These are phyloP conservation scores for Lepidopterella palustris DNA, from an alignment of 495 filamentous ascomycete species.

Conservation along the genomic window DNA sequence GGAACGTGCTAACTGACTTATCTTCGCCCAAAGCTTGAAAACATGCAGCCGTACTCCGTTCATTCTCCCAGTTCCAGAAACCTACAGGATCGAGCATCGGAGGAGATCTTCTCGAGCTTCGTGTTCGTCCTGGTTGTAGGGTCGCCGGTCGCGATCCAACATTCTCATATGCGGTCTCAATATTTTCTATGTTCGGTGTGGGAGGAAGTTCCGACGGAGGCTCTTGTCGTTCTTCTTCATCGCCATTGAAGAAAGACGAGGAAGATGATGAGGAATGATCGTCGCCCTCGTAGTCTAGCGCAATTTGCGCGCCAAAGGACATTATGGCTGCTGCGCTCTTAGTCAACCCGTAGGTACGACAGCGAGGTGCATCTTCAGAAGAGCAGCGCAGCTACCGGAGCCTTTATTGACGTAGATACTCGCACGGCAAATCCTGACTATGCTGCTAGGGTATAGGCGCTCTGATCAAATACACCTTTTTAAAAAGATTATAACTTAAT, in stretches of 20 bases:
- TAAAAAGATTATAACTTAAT: no score
- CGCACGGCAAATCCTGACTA: no score
- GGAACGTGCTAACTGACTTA: slow-evolving; percentile 31
- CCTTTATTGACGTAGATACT: no score
- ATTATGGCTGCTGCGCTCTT: no score
- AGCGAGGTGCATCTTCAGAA: no score
- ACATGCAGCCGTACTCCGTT: slow-evolving; percentile 44
- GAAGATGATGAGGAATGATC: neutral
- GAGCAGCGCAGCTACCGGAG: no score
- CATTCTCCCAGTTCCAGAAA: slow-evolving; percentile 48
- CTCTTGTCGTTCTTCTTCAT: slow-evolving; percentile 1
- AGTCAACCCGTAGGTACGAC: no score
- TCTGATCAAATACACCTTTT: no score
- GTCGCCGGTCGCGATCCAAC: slow-evolving; percentile 4
- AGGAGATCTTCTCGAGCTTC: slow-evolving; percentile 7
- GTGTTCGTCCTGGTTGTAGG: slow-evolving; percentile 14
- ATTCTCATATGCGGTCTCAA: slow-evolving; percentile 10
- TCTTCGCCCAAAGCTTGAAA: slow-evolving; percentile 38
- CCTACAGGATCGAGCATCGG: slow-evolving; percentile 34
- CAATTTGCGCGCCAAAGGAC: slow-evolving; percentile 20
- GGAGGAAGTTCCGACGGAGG: neutral
- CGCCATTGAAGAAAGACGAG: slow-evolving; percentile 3
- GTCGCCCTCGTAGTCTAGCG: slow-evolving; percentile 14
- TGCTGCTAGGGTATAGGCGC: no score
- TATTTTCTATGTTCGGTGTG: slow-evolving; percentile 14